phyloP scores from a whole-genome alignment of 371 early-diverging fungal genomes.

The Mucor sp. region DNA sequence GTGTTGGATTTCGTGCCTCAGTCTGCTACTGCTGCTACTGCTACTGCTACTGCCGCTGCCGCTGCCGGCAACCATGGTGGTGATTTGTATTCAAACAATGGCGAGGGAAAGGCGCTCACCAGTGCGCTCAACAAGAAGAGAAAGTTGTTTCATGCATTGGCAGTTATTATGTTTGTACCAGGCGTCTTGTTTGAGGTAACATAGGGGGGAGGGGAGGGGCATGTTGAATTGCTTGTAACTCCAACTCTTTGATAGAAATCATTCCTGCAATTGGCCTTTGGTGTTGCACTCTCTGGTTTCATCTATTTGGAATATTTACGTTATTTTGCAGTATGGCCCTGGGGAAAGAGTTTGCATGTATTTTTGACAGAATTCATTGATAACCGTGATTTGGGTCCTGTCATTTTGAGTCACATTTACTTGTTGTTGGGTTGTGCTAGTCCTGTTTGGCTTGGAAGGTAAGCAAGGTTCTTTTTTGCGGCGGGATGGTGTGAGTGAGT shows the following conservation, averaged over 20 bases:
- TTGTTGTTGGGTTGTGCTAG: conserved; percentile 88
- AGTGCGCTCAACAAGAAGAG: conserved; percentile 67
- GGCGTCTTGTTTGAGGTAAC: conserved; percentile 75
- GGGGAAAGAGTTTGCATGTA: conserved; percentile 65
- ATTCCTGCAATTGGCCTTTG: conserved; percentile 82
- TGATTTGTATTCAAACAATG: neutral
- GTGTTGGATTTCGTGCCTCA: conserved; percentile 46
- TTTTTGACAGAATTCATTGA: conserved; percentile 84
- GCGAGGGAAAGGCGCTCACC: conserved; percentile 42
- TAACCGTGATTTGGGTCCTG: conserved; percentile 76
- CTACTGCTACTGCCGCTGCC: no score
- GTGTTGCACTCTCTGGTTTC: conserved; percentile 72
- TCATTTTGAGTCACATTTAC: conserved; percentile 89
- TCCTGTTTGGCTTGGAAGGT: conserved; percentile 85
- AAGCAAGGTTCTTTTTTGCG: no score
- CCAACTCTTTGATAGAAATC: conserved; percentile 51
- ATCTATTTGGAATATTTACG: conserved; percentile 83
- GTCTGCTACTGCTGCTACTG: no score
- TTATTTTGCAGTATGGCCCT: conserved; percentile 72
- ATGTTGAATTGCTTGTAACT: no score
- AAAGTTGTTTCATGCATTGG: conserved; percentile 87
- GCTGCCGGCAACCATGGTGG: no score
- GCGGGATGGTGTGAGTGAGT: no score
- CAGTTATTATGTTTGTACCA: conserved; percentile 86
- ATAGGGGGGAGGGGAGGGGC: no score